Evolutionary conservation across 2,329 filamentous ascomycete species (phyloP).

Genomic region (Fusarium graminum): DNA sequence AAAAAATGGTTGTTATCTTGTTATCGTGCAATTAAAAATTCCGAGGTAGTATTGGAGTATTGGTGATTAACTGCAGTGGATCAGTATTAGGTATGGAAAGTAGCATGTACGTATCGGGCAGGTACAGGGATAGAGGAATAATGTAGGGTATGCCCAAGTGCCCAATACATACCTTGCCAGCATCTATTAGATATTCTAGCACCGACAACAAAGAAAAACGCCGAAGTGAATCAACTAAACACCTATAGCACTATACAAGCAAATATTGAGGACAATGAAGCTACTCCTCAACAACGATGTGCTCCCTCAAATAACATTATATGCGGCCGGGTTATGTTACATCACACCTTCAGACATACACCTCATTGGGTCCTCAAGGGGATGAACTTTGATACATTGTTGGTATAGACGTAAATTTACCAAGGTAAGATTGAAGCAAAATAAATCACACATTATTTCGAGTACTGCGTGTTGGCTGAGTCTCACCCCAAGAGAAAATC

Average conservation of each 20-base stretch:
- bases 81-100: neutral
- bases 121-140: neutral
- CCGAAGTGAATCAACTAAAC: too few relatives aligned
- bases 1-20: neutral
- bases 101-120: neutral
- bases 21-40: constrained; percentile 4
- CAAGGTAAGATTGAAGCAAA: neutral
- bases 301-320: neutral
- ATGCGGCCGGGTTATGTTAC: too few relatives aligned
- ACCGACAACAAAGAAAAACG: neutral
- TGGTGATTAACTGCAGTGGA: neutral
- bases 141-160: too few relatives aligned
- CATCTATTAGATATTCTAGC: neutral
- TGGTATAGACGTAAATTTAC: too few relatives aligned
- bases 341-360: neutral
- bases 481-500: too few relatives aligned
- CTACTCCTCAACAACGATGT: neutral
- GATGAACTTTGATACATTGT: too few relatives aligned
- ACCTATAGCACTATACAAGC: neutral
- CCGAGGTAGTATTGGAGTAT: neutral
- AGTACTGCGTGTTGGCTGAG: neutral
- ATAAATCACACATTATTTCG: neutral
- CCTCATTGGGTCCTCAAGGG: too few relatives aligned
- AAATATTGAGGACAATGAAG: neutral
- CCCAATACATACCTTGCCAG: too few relatives aligned